These are phyloP conservation scores for Rhodotorula kratochvilovae DNA, from an alignment of 768 basidiomycete genomes.

Conservation along the genomic window DNA sequence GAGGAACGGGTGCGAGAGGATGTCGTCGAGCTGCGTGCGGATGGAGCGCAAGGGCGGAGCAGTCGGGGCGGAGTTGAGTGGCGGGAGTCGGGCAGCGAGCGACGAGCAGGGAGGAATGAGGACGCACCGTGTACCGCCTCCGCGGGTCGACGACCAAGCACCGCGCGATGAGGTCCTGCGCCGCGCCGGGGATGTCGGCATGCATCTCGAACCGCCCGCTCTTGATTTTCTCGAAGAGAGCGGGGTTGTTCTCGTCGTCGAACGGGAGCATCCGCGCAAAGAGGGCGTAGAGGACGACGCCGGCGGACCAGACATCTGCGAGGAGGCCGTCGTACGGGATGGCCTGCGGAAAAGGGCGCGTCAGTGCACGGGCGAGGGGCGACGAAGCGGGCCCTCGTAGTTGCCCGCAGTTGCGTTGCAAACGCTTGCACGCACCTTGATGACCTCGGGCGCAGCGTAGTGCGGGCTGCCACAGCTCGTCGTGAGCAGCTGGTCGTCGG, in stretches of 20 bases:
- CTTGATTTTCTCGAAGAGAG: constrained; percentile 76
- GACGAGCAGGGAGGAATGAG: too few relatives aligned
- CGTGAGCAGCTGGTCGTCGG: constrained; percentile 58
- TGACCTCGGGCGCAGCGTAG: constrained; percentile 89
- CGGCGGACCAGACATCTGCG: constrained; percentile 97
- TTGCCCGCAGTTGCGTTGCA: neutral
- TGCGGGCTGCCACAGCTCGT: constrained; percentile 93
- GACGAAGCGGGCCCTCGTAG: too few relatives aligned
- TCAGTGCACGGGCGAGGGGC: too few relatives aligned
- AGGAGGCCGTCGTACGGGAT: constrained; percentile 74
- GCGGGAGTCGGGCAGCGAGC: too few relatives aligned
- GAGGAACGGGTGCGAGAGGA: constrained; percentile 74
- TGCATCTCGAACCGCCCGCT: constrained; percentile 71
- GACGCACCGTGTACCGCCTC: constrained; percentile 62
- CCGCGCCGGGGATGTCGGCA: constrained; percentile 60
- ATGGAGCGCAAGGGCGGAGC: neutral
- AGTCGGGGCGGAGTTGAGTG: too few relatives aligned
- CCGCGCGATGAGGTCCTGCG: constrained; percentile 68
- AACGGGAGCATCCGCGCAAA: constrained; percentile 84
- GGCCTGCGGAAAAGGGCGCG: constrained; percentile 51
- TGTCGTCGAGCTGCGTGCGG: constrained; percentile 59
- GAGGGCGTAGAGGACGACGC: constrained; percentile 86
- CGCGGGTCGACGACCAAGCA: constrained; percentile 76
- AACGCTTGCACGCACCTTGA: constrained; percentile 48
- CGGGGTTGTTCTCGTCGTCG: constrained; percentile 75